Percentiles rank a stretch among this genome's conserved stretches.
Evolutionary conservation across 2,329 filamentous ascomycete species (phyloP).

Genomic region (Niveomyces coronatus): DNA sequence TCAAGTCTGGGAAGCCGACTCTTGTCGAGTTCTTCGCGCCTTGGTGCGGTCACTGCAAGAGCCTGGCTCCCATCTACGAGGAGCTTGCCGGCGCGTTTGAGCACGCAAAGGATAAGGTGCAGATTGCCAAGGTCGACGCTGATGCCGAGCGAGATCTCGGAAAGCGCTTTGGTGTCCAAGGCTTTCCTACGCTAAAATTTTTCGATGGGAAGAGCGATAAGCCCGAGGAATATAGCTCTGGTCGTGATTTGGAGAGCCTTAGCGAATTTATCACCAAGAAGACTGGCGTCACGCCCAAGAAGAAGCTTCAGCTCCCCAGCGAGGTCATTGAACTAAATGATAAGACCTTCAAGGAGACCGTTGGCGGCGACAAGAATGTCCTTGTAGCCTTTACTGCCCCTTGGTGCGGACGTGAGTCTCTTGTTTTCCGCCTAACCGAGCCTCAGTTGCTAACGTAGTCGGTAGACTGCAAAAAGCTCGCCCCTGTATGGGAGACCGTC

Average conservation of each 20-base stretch:
- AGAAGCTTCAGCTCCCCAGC: conserved; percentile 62
- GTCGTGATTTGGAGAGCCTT: conserved; percentile 80
- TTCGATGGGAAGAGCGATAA: conserved; percentile 90
- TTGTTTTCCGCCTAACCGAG: too few species aligned
- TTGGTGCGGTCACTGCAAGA: conserved; percentile 99
- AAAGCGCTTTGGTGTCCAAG: conserved; percentile 78
- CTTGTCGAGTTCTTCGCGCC: conserved; percentile 97
- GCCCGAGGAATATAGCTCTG: conserved; percentile 76
- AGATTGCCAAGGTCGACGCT: conserved; percentile 92
- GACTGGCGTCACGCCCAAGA: conserved; percentile 73
- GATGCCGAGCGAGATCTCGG: conserved; percentile 79
- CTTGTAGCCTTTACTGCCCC: conserved; percentile 95
- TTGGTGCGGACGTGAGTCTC: conserved; percentile 88
- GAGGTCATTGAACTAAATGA: conserved; percentile 74
- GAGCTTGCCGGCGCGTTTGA: conserved; percentile 71
- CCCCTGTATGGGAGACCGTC: conserved; percentile 80
- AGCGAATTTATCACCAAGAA: conserved; percentile 74
- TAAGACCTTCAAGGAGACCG: conserved; percentile 59
- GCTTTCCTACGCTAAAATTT: conserved; percentile 95
- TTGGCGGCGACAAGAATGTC: conserved; percentile 82
- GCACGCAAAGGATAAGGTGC: conserved; percentile 59
- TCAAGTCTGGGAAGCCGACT: conserved; percentile 87
- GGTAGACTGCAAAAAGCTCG: conserved; percentile 90
- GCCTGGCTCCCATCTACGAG: conserved; percentile 86
- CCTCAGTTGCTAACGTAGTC: conserved; percentile 3